These are phyloP conservation scores for Cutaneotrichosporon cyanovorans DNA, from an alignment of 1,284 basidiomycete genomes.

Conservation along the genomic window DNA sequence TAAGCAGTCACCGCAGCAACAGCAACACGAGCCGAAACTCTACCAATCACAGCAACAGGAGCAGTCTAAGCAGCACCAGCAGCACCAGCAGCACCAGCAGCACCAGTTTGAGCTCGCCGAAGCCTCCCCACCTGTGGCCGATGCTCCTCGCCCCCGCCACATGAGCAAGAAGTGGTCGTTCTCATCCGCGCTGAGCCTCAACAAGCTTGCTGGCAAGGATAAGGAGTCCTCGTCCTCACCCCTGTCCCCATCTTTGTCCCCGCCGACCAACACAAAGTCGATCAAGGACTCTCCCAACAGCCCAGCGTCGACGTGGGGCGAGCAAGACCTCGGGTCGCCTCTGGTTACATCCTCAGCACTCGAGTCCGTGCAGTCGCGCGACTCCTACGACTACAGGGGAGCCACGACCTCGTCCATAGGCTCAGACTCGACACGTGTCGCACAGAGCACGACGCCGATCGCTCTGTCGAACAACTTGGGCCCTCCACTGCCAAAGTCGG, in stretches of 20 bases:
- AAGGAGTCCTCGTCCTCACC: constrained; percentile 4
- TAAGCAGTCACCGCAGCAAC: background rate
- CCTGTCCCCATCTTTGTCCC: background rate
- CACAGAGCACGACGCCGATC: constrained; percentile 21
- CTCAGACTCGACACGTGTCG: constrained; percentile 15
- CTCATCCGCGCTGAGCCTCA: constrained; percentile 78
- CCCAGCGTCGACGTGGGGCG: background rate
- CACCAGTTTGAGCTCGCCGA: background rate
- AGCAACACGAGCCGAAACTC: background rate
- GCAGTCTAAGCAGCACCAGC: constrained; percentile 6
- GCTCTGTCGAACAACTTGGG: constrained; percentile 7
- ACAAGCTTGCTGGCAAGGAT: constrained; percentile 47
- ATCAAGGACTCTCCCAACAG: too few relatives aligned
- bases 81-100: background rate
- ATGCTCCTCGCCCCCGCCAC: constrained; percentile 11
- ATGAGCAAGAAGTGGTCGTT: constrained; percentile 93
- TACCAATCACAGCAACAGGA: background rate
- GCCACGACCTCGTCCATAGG: background rate
- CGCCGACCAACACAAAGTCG: background rate
- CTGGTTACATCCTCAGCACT: constrained; percentile 3
- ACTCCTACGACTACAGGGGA: background rate
- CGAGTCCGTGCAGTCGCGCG: background rate
- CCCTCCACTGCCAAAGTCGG: constrained; percentile 16
- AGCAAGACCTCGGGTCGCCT: background rate
- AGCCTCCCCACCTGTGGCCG: background rate